Percentiles rank a stretch among this genome's conserved stretches.
These are phyloP conservation scores for Aspergillus piperis DNA, from an alignment of 2,329 filamentous ascomycete genomes.

Conservation along the genomic window DNA sequence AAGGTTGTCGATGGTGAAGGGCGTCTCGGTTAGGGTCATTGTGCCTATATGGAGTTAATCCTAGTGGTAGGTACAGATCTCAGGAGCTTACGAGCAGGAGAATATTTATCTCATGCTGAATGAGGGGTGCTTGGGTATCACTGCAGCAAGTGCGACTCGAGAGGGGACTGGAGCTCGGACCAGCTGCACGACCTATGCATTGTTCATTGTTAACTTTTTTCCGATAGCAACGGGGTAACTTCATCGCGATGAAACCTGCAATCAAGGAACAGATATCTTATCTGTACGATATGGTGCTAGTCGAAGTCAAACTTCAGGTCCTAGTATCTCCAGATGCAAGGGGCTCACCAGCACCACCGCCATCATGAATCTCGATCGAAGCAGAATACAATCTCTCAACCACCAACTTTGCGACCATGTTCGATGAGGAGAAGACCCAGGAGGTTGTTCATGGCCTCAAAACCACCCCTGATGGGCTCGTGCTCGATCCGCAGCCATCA, in stretches of 20 bases:
- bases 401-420: not conserved
- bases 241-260: not conserved
- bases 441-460: not conserved
- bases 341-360: not conserved
- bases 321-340: not conserved
- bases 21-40: conserved; percentile 1
- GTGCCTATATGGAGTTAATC: not conserved
- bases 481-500: not conserved
- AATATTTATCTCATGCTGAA: not conserved
- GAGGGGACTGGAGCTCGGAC: not conserved
- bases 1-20: conserved; percentile 22
- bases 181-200: not conserved
- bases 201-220: not conserved
- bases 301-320: too few species aligned
- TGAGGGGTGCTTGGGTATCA: not conserved
- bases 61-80: too few species aligned
- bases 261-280: not conserved
- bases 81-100: not conserved
- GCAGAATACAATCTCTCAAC: not conserved
- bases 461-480: not conserved
- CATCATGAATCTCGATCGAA: not conserved
- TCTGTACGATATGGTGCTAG: not conserved
- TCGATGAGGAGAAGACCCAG: not conserved
- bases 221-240: not conserved
- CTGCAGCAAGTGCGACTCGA: not conserved